These are phyloP conservation scores for Neofusicoccum ribis DNA, from an alignment of 2,329 filamentous ascomycete species.

Conservation along the genomic window DNA sequence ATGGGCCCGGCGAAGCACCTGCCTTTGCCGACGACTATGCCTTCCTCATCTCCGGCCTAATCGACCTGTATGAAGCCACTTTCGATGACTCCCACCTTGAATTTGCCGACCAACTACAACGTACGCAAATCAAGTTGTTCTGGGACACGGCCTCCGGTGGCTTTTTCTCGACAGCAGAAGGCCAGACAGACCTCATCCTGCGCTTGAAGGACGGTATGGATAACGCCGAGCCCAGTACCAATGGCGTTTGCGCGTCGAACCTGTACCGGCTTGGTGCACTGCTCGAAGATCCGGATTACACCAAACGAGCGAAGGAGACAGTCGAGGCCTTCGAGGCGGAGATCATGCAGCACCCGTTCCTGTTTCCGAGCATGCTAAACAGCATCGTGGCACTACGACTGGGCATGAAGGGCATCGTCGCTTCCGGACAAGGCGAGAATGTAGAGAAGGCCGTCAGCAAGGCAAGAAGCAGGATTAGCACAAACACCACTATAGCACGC, in stretches of 20 bases:
- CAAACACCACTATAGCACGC: slow-evolving; percentile 22
- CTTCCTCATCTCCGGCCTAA: slow-evolving; percentile 77
- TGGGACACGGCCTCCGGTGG: slow-evolving; percentile 64
- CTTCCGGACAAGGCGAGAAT: slow-evolving; percentile 48
- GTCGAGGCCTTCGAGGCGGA: slow-evolving; percentile 87
- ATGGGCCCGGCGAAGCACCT: slow-evolving; percentile 63
- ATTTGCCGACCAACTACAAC: slow-evolving; percentile 80
- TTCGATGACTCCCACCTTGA: slow-evolving; percentile 72
- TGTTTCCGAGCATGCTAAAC: slow-evolving; percentile 80
- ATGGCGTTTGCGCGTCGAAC: slow-evolving; percentile 83
- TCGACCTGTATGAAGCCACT: slow-evolving; percentile 83
- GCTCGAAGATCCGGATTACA: slow-evolving; percentile 66
- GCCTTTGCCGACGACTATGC: slow-evolving; percentile 96
- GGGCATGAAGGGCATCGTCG: slow-evolving; percentile 63
- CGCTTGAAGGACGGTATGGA: slow-evolving; percentile 96
- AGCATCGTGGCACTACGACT: slow-evolving; percentile 73
- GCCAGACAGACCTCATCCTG: slow-evolving; percentile 71
- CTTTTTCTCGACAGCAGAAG: slow-evolving; percentile 70
- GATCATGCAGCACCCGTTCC: slow-evolving; percentile 87
- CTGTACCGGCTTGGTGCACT: slow-evolving; percentile 76
- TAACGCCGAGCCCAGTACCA: slow-evolving; percentile 83
- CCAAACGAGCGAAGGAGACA: slow-evolving; percentile 67
- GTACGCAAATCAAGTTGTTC: slow-evolving; percentile 74
- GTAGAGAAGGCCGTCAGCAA: slow-evolving; percentile 44
- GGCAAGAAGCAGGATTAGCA: slow-evolving; percentile 42